These are phyloP conservation scores for apple (Malus domestica) DNA, from an alignment of 306 rosid species.

Conservation along the genomic window DNA sequence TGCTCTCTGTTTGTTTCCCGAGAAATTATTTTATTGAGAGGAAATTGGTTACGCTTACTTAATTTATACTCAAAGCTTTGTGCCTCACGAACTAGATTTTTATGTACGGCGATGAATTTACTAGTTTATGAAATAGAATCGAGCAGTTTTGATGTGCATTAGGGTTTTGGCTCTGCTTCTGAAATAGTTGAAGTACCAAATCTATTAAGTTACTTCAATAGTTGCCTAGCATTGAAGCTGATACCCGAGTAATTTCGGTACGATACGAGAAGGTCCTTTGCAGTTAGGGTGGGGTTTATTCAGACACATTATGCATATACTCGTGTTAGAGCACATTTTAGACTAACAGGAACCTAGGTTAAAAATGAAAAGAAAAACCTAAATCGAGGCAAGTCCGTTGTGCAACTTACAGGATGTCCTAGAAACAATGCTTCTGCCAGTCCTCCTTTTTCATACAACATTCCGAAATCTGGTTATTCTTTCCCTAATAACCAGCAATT, in stretches of 20 bases:
- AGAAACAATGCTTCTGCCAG: slow-evolving; percentile 2
- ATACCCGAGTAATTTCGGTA: not conserved
- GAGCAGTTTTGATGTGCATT: not conserved
- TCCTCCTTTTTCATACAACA: slow-evolving; percentile 44
- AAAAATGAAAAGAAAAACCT: not conserved
- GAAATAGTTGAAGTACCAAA: not conserved
- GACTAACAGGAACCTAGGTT: not conserved
- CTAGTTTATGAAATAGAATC: not conserved
- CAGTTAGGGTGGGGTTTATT: not conserved
- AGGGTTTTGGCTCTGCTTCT: not conserved
- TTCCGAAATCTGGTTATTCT: slow-evolving; percentile 21
- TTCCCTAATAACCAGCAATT: slow-evolving; percentile 32
- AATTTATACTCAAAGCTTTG: not conserved
- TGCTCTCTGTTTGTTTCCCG: not conserved
- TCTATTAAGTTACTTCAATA: not conserved
- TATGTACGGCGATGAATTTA: not conserved
- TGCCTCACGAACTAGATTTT: not conserved
- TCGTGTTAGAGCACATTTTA: not conserved
- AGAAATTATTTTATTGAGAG: not conserved
- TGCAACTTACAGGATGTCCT: not conserved
- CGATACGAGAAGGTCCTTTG: not conserved
- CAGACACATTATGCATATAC: not conserved
- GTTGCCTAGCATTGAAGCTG: not conserved
- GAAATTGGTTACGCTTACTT: not conserved
- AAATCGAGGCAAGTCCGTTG: not conserved